Conservation (phyloP, 352 stramenopile genomes). For the Globisporangium nagaii region DNA sequence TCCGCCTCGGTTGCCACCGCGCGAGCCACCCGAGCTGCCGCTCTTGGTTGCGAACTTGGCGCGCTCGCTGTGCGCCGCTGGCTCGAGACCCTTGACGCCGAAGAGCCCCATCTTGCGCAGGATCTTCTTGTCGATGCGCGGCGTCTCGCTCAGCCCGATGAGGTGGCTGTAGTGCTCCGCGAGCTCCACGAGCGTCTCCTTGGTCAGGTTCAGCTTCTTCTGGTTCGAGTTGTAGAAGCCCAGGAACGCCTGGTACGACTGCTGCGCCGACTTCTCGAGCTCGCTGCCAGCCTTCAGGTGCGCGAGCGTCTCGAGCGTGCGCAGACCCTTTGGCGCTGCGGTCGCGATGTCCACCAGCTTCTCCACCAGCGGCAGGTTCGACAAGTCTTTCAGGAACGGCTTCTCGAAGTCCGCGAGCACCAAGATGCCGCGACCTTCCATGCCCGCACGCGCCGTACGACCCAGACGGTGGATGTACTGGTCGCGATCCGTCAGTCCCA, state of each 20-base stretch:
- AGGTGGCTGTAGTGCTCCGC: slow-evolving; percentile 62
- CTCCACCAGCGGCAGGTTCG: slow-evolving; percentile 45
- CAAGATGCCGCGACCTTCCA: slow-evolving; percentile 78
- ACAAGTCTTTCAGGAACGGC: slow-evolving; percentile 59
- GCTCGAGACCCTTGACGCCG: slow-evolving; percentile 61
- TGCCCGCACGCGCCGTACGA: slow-evolving; percentile 88
- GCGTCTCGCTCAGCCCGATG: slow-evolving; percentile 64
- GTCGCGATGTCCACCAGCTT: slow-evolving; percentile 13
- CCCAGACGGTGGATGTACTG: slow-evolving; percentile 96
- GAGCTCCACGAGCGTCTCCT: slow-evolving; percentile 62
- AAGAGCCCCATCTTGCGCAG: slow-evolving; percentile 88
- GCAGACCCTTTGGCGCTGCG: slow-evolving; percentile 12
- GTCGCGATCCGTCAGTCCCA: slow-evolving; percentile 80
- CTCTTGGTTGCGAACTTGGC: slow-evolving; percentile 13
- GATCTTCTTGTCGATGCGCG: slow-evolving; percentile 81
- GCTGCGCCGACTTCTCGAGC: slow-evolving; percentile 69
- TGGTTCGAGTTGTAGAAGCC: slow-evolving; percentile 90
- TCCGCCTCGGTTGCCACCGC: neutral
- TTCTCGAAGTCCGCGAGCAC: slow-evolving; percentile 85
- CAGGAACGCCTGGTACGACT: slow-evolving; percentile 93
- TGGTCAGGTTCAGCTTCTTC: slow-evolving; percentile 30
- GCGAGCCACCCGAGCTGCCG: slow-evolving; percentile 5
- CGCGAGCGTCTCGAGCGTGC: slow-evolving; percentile 15
- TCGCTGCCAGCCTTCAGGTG: slow-evolving; percentile 40
- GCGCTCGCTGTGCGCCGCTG: slow-evolving; percentile 9